Conservation (phyloP, 1,139 yeast genomes). For the Candida albicans region DNA sequence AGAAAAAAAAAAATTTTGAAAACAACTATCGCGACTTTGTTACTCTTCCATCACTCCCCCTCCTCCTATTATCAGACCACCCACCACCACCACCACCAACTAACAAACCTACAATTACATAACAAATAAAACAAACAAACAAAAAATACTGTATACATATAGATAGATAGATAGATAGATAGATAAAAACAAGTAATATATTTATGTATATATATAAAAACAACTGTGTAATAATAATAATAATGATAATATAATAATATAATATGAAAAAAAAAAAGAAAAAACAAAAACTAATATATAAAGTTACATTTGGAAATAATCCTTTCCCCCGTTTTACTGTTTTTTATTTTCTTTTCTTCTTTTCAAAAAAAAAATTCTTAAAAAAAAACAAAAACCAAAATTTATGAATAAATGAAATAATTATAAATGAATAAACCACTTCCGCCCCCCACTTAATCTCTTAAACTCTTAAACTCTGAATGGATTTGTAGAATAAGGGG, state of each 20-base stretch:
- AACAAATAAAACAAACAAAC: constrained; percentile 4
- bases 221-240: constrained; percentile 1
- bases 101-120: constrained; percentile 3
- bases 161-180: neutral
- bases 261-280: constrained; percentile 1
- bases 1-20: too few species aligned
- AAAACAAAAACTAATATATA: constrained; percentile 8
- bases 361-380: neutral
- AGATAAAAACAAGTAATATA: neutral
- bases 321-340: neutral
- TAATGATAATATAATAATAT: constrained; percentile 3
- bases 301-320: constrained; percentile 8
- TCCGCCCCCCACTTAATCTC: too few species aligned
- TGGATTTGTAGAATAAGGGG: constrained; percentile 64
- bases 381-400: neutral
- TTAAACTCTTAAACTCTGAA: constrained; percentile 24
- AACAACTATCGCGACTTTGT: too few species aligned
- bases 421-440: too few species aligned
- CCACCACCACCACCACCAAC: too few species aligned
- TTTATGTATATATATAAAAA: constrained; percentile 1
- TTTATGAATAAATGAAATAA: too few species aligned
- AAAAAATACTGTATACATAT: constrained; percentile 2
- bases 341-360: neutral
- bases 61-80: neutral
- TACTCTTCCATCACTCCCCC: too few species aligned